Evolutionary conservation across 345 rosid genomes (phyloP).

Genomic region (Mercurialis annua): DNA sequence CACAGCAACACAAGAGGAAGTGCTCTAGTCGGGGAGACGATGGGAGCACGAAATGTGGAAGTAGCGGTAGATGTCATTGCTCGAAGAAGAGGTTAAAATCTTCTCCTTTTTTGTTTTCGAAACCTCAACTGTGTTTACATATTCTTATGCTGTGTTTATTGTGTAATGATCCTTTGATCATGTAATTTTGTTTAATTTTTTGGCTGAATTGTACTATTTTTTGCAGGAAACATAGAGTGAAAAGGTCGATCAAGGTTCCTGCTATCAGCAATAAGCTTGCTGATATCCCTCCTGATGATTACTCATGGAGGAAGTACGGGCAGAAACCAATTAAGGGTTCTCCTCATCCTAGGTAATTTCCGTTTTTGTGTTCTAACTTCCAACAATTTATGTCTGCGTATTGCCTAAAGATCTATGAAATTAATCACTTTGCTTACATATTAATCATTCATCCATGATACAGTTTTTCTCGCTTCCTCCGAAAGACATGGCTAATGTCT

Average conservation of each 20-base stretch:
- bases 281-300: conserved; percentile 82
- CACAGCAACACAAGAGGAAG: conserved; percentile 62
- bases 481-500: background rate
- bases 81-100: conserved; percentile 64
- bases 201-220: conserved; percentile 4
- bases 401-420: conserved; percentile 1
- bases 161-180: too few species aligned
- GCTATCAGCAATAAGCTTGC: conserved; percentile 82
- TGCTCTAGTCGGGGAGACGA: conserved; percentile 63
- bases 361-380: background rate
- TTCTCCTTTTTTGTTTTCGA: background rate
- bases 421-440: background rate
- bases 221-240: conserved; percentile 67
- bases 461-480: background rate
- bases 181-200: background rate
- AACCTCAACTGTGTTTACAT: background rate
- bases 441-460: background rate
- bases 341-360: conserved; percentile 73
- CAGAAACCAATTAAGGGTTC: conserved; percentile 88
- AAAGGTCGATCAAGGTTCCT: conserved; percentile 76
- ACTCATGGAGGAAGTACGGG: conserved; percentile 80
- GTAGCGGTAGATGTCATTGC: conserved; percentile 65
- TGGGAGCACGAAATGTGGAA: conserved; percentile 68
- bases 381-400: background rate
- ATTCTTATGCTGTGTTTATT: too few species aligned